A percentile compares a stretch with the other conserved stretches of the same genome.
Evolutionary conservation across 768 basidiomycete species (phyloP).

Genomic region (Panus rudis): DNA sequence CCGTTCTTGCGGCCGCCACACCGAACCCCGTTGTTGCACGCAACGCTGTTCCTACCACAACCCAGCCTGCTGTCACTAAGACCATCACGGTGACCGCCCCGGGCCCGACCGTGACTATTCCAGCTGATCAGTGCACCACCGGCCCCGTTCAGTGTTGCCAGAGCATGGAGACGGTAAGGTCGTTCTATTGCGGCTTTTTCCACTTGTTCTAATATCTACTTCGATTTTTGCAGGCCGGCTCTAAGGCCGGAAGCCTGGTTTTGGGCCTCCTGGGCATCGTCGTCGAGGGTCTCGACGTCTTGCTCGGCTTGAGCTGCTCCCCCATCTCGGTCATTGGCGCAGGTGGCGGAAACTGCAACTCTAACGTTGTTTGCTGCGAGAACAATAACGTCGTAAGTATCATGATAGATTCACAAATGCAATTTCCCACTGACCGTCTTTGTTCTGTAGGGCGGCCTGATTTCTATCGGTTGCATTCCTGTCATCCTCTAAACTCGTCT

Average conservation of each 20-base stretch:
- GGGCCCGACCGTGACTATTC: too few relatives aligned
- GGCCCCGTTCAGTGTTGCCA: slow-evolving; percentile 12
- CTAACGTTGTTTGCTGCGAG: slow-evolving; percentile 16
- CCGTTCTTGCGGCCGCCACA: too few relatives aligned
- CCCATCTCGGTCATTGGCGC: slow-evolving; percentile 6
- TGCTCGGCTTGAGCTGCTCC: slow-evolving; percentile 5
- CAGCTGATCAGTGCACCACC: slow-evolving; percentile 3
- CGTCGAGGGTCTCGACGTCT: neutral
- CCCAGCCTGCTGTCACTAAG: too few relatives aligned
- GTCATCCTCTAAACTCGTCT: too few relatives aligned
- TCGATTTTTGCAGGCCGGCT: slow-evolving; percentile 1
- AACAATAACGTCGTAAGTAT: slow-evolving; percentile 16
- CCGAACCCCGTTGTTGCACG: too few relatives aligned
- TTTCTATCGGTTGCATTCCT: slow-evolving; percentile 19
- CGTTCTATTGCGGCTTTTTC: neutral
- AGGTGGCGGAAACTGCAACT: slow-evolving; percentile 2
- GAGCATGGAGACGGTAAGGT: too few relatives aligned
- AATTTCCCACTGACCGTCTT: neutral
- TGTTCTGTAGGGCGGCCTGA: slow-evolving; percentile 6
- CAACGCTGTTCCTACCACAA: too few relatives aligned
- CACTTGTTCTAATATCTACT: neutral
- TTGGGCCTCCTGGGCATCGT: slow-evolving; percentile 1
- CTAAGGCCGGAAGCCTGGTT: neutral
- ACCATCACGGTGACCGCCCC: too few relatives aligned
- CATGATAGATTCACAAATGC: too few relatives aligned